Percentiles rank a stretch among this genome's conserved stretches.
phyloP scores from a whole-genome alignment of 2,329 filamentous ascomycete species.

The Penicillium sp. region DNA sequence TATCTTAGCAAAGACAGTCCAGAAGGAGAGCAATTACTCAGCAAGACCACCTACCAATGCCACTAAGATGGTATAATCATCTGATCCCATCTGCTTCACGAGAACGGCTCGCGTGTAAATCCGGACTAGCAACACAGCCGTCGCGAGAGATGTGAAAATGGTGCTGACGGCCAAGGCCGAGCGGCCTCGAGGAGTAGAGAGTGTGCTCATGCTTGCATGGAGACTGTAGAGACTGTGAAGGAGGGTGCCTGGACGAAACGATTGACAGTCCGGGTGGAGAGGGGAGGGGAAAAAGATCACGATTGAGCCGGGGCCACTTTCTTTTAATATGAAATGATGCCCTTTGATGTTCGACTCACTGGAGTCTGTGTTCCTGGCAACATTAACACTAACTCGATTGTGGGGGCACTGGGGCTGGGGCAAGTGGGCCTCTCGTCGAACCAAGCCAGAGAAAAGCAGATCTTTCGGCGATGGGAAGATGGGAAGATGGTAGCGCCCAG shows the following conservation, averaged over 20 bases:
- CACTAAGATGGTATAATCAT: conserved; percentile 42
- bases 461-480: not conserved
- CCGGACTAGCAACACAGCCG: conserved; percentile 38
- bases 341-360: no score
- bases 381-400: conserved; percentile 1
- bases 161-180: conserved; percentile 31
- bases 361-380: not conserved
- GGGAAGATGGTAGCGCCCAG: no score
- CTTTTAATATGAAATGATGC: conserved; percentile 9
- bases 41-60: conserved; percentile 30
- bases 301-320: conserved; percentile 12
- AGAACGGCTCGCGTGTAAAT: conserved; percentile 42
- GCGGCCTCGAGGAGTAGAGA: conserved; percentile 30
- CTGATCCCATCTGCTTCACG: conserved; percentile 37
- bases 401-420: not conserved
- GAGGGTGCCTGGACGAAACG: not conserved
- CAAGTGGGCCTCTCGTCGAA: not conserved
- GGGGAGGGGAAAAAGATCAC: not conserved
- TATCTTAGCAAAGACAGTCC: not conserved
- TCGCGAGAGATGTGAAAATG: conserved; percentile 35
- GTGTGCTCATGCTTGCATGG: conserved; percentile 26
- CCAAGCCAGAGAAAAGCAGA: not conserved
- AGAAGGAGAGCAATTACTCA: not conserved
- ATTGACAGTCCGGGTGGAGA: not conserved
- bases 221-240: conserved; percentile 1